A percentile compares a stretch with the other conserved stretches of the same genome.
Conservation (phyloP, 2,329 filamentous ascomycete genomes). For the Diaporthe citrichinensis region DNA sequence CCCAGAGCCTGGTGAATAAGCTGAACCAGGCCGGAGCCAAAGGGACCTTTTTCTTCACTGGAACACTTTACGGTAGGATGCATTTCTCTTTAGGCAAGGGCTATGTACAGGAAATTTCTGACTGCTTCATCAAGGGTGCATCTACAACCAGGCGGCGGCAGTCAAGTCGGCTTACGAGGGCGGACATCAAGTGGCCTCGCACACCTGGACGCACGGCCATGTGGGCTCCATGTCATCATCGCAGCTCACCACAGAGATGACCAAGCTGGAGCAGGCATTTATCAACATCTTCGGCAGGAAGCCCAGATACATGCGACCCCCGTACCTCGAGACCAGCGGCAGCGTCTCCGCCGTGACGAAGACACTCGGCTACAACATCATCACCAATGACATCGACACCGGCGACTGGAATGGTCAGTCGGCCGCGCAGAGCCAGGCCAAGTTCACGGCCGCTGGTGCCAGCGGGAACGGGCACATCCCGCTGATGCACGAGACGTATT, state of each 20-base stretch:
- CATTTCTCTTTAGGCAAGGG: neutral
- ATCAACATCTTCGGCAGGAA: constrained; percentile 65
- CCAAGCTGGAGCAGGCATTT: constrained; percentile 63
- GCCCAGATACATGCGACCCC: constrained; percentile 65
- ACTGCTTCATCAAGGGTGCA: constrained; percentile 51
- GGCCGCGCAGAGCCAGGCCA: constrained; percentile 65
- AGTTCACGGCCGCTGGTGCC: constrained; percentile 61
- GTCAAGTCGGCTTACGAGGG: constrained; percentile 66
- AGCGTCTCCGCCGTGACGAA: constrained; percentile 58
- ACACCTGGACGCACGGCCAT: constrained; percentile 66
- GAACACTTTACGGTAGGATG: constrained; percentile 60
- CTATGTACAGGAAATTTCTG: constrained; percentile 36
- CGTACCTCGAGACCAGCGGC: constrained; percentile 63
- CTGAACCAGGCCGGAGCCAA: constrained; percentile 63
- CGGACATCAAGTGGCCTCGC: constrained; percentile 68
- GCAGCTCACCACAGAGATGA: constrained; percentile 63
- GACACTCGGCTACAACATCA: constrained; percentile 69
- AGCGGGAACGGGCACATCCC: constrained; percentile 65
- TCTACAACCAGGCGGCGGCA: constrained; percentile 64
- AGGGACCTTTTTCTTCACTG: constrained; percentile 68
- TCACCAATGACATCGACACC: constrained; percentile 73
- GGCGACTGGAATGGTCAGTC: constrained; percentile 72
- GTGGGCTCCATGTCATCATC: constrained; percentile 56
- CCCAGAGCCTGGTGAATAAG: constrained; percentile 63
- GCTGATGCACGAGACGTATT: constrained; percentile 70